Evolutionary conservation across 2,329 filamentous ascomycete species (phyloP).

Genomic region (Xylariaceae sp.): DNA sequence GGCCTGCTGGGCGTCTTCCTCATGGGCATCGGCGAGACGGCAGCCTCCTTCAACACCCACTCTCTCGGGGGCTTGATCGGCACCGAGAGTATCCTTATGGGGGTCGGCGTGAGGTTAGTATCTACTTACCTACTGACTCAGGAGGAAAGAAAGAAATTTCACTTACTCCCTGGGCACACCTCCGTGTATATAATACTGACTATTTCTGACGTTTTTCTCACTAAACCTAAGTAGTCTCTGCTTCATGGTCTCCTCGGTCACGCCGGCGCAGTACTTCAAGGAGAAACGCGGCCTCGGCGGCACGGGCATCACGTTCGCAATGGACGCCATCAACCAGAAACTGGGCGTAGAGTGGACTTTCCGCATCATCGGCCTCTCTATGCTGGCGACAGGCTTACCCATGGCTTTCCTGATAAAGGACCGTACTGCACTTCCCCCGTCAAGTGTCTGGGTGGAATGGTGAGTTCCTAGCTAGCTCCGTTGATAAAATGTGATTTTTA

Average conservation of each 20-base stretch:
- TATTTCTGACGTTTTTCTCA: too few relatives aligned
- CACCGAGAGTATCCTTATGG: slow-evolving; percentile 12
- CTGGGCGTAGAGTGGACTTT: slow-evolving; percentile 48
- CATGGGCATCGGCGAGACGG: slow-evolving; percentile 32
- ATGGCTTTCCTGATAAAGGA: slow-evolving; percentile 48
- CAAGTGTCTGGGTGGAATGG: background rate
- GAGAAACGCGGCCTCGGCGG: slow-evolving; percentile 44
- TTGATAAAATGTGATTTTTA: too few relatives aligned
- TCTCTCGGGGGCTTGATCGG: slow-evolving; percentile 14
- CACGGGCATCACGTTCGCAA: slow-evolving; percentile 38
- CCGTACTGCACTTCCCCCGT: background rate
- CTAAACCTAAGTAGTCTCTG: too few relatives aligned
- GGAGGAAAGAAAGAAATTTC: too few relatives aligned
- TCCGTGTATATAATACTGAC: too few relatives aligned
- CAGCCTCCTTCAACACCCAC: slow-evolving; percentile 36
- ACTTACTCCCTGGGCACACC: too few relatives aligned
- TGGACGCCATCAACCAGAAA: slow-evolving; percentile 35
- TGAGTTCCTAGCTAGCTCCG: background rate
- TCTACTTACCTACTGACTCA: too few relatives aligned
- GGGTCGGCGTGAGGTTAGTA: slow-evolving; percentile 25
- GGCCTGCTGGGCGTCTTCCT: slow-evolving; percentile 45
- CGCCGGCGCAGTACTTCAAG: slow-evolving; percentile 43
- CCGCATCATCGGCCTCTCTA: slow-evolving; percentile 47
- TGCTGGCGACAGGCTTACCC: slow-evolving; percentile 48
- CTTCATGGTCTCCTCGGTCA: slow-evolving; percentile 39